Evolutionary conservation across 169 alveolate species (phyloP), one percentile per base, ranked within the genome.

Genomic region (Theileria parva): DNA sequence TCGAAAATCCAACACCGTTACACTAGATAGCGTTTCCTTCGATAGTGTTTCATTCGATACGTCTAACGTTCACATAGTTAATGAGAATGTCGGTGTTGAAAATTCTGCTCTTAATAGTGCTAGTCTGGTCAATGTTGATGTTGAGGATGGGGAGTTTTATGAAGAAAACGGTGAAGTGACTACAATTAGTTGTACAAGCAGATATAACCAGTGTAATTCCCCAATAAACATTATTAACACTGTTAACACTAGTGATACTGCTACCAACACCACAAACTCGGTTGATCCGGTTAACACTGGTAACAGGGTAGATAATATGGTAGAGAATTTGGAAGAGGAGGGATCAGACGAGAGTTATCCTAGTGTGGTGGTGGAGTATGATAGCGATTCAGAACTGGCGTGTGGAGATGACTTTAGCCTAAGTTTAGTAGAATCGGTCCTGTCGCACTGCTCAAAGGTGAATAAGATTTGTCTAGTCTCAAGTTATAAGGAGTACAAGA

Each of bases 381-480:
- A 59, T 8, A 59, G 67, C 11, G 67, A 59, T 6, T 59, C 67
- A 0, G 67, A 59, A 15, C 27, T 25, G 27, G 28, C 30, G 37
- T 59, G 37, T 59, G 39, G 50, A 21, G 71, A 63, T 17, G 71
- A 63, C 11, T 21, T 27, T 15, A 39, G 50, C 12, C 50, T 63
- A 8, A 63, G 50, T 15, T 13, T 63, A 13, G 48, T 68, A 1
- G 89, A 83, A 60, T 13, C 32, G 23, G 70, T 83, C 34, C 34
- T 83, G 15, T 66, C 85, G 51, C 85, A 75, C 21, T 83, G 89
- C 21, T 83, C 89, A 34, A 72, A 60, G 37, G 74, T 83, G 28
- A 74, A 81, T 21, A 74, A 76, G 77, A 57, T 66, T 37, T 83
- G 89, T 55, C 73, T 83, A 61, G 76, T 77, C 11, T 67, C 86